Base-by-base conservation (phyloP, 1,139 yeast genomes). In the Debaryomycetaceae sp. region DNA sequence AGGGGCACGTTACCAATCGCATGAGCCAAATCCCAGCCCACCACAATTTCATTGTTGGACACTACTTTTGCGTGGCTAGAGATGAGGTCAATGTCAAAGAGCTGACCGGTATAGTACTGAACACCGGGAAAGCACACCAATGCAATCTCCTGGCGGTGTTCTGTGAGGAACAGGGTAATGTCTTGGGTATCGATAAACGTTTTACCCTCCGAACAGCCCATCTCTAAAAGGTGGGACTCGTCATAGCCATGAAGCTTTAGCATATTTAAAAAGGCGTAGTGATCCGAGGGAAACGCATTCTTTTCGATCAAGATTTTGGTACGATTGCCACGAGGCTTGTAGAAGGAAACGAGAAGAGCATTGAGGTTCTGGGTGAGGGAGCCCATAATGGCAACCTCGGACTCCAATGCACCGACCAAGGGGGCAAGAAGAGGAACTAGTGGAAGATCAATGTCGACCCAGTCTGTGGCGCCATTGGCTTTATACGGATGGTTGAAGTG, bases 11-110 rank as follows among this genome's bases (percentile, higher is more conserved):
- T 87, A 2, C 96, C 97, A 1, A 67, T 92, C 1, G 94, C 95
- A 50, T 87, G 97, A 1, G 97, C 97, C 42, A 87, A 63, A 50
- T 87, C 97, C 96, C 96, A 87, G 1, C 96, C 96, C 6, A 85
- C 90, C 2, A 67, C 47, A 23, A 81, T 67, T 1, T 74, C 77
- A 5, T 36, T 31, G 19, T 32, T 26, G 15, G 37, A 32, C 40
- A 40, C 55, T 5, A 45, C 40, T 33, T 77, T 73, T 4, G 77
- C 85, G 28, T 59, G 60, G 13, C 47, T 46, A 2, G 96, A 86
- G 40, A 87, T 83, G 12, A 49, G 51, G 29, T 61, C 62, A 25
- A 87, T 81, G 28, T 83, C 82, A 47, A 87, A 86, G 22, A 62
- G 61, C 51, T 87, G 97, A 3, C 97, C 97, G 1, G 96, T 77